These are phyloP conservation scores for Epithele typhae DNA, from an alignment of 768 basidiomycete genomes.

Conservation along the genomic window DNA sequence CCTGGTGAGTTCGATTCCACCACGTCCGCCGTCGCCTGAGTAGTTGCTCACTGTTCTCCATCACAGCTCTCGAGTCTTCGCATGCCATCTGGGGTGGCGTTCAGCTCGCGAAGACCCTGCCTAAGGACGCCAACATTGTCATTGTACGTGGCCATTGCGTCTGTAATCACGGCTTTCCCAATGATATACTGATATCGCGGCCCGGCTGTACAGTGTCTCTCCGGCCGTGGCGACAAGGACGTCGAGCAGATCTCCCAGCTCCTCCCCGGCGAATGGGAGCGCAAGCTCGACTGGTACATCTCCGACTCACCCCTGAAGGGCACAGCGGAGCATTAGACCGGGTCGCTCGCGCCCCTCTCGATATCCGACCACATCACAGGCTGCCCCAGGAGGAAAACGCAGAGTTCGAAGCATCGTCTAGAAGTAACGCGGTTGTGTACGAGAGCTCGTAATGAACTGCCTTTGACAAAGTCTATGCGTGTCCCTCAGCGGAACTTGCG, in stretches of 20 bases:
- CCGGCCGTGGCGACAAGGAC: slow-evolving; percentile 96
- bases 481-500: too few relatives aligned
- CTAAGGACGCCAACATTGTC: slow-evolving; percentile 84
- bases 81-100: slow-evolving; percentile 96
- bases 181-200: not conserved
- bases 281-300: slow-evolving; percentile 76
- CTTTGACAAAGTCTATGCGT: too few relatives aligned
- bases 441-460: too few relatives aligned
- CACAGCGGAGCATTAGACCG: not conserved
- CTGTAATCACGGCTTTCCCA: not conserved
- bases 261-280: slow-evolving; percentile 90
- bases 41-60: not conserved
- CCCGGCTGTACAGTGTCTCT: slow-evolving; percentile 77
- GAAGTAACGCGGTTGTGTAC: too few relatives aligned
- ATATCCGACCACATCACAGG: too few relatives aligned
- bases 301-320: not conserved
- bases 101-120: slow-evolving; percentile 75
- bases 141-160: slow-evolving; percentile 55
- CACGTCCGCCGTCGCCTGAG: not conserved
- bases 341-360: too few relatives aligned
- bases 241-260: slow-evolving; percentile 95
- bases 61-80: slow-evolving; percentile 83
- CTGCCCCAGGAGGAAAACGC: too few relatives aligned
- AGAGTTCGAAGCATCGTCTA: too few relatives aligned
- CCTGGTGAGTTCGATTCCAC: slow-evolving; percentile 82